Evolutionary conservation across 495 filamentous ascomycete species (phyloP).

Genomic region (Hyaloscypha finlandica): DNA sequence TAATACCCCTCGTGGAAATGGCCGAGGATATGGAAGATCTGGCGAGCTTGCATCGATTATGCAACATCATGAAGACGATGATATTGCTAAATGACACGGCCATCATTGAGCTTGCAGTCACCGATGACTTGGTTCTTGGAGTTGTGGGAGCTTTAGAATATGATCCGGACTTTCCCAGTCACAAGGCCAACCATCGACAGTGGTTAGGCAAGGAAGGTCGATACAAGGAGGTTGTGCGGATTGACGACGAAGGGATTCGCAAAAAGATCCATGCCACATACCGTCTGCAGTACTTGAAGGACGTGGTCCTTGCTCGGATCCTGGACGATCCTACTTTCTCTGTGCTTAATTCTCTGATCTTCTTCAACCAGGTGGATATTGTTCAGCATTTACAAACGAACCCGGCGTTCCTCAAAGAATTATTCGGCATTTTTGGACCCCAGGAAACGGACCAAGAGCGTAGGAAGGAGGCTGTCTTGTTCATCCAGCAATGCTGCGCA

Average conservation of each 20-base stretch:
- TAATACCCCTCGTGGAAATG: conserved; percentile 79
- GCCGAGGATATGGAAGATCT: conserved; percentile 92
- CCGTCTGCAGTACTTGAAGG: conserved; percentile 96
- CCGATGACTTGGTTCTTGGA: conserved; percentile 83
- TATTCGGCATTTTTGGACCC: conserved; percentile 85
- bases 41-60: conserved; percentile 81
- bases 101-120: conserved; percentile 92
- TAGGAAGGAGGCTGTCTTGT: conserved; percentile 92
- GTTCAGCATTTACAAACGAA: conserved; percentile 88
- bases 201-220: conserved; percentile 85
- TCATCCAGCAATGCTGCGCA: conserved; percentile 94
- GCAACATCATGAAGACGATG: conserved; percentile 97
- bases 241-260: conserved; percentile 75
- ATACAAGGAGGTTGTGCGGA: conserved; percentile 95
- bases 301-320: conserved; percentile 94
- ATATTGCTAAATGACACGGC: conserved; percentile 91
- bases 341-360: conserved; percentile 96
- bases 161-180: conserved; percentile 97
- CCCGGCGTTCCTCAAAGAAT: conserved; percentile 72
- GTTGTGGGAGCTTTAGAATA: conserved; percentile 98
- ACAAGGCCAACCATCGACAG: conserved; percentile 96
- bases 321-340: conserved; percentile 97
- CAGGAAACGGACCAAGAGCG: conserved; percentile 63
- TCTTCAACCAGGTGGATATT: conserved; percentile 98
- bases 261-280: conserved; percentile 96